Base-by-base conservation (phyloP, 768 basidiomycete species). In the Mrakia blollopis region DNA sequence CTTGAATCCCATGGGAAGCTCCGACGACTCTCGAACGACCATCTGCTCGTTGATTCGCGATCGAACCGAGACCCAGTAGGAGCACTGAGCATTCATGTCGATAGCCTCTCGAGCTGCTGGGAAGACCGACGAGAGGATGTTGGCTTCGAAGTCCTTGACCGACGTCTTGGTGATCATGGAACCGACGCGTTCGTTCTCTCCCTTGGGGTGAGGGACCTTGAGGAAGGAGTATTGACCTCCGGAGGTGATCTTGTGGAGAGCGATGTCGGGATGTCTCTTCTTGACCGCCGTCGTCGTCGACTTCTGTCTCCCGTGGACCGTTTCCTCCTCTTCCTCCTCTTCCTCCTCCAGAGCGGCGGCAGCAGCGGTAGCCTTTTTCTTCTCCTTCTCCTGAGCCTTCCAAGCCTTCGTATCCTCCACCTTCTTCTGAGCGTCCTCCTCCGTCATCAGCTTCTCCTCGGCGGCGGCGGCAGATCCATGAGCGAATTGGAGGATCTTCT, bases 141-240 rank as follows among this genome's bases (percentile, higher is more conserved):
- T 93, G 78, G 94, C 91, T 83, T 92, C 90, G 44, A 92, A 91
- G 79, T 88, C 92, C 82, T 91, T 91, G 83, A 97, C 87, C 83
- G 98, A 98, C 7, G 89, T 89, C 84, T 98, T 97, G 54, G 89
- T 87, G 6, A 98, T 87, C 7, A 95, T 94, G 79, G 87, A 93
- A 3, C 94, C 96, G n/a, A 99, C 96, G 81, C 98, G 98, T 28
- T 92, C 92, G 74, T 88, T 88, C 78, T 96, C 94, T 2, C 96
- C 96, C 79, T 96, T 94, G 82, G 94, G 94, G 84, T 99, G 97
- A 0, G 97, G 97, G 0, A 99, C 86, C 83, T 97, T 94, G 86
- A 92, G 92, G 84, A 94, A 99, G 2, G 85, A 75, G 81, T 86
- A 91, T 3, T 87, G 87, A 4, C 85, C 86, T 25, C 86, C 85